Evolutionary conservation across 768 basidiomycete species (phyloP).

Genomic region (Suillus ampliporus): DNA sequence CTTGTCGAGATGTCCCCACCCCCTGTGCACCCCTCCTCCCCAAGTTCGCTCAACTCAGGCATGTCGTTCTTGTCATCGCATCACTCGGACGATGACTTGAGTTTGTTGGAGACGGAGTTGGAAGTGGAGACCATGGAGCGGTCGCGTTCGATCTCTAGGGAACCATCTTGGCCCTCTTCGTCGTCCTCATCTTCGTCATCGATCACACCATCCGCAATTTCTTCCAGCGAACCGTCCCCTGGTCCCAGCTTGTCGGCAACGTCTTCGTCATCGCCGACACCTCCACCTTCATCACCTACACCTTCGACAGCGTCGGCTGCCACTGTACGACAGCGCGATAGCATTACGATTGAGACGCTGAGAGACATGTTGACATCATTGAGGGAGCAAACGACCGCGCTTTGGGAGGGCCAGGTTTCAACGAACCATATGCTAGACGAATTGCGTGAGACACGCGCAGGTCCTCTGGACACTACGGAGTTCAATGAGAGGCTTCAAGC

Average conservation of each 20-base stretch:
- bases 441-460: conserved; percentile 53
- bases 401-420: conserved; percentile 67
- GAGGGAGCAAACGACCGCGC: conserved; percentile 58
- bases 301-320: conserved; percentile 42
- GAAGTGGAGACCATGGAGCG: conserved; percentile 28
- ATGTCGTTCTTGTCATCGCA: conserved; percentile 61
- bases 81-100: conserved; percentile 71
- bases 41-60: conserved; percentile 40
- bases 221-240: conserved; percentile 40
- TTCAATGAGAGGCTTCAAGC: conserved; percentile 34
- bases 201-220: conserved; percentile 38
- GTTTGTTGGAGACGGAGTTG: conserved; percentile 47
- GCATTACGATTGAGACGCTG: conserved; percentile 48
- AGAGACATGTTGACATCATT: conserved; percentile 61
- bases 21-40: conserved; percentile 45
- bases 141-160: background rate
- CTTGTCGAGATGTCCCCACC: conserved; percentile 52
- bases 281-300: conserved; percentile 43
- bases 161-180: conserved; percentile 44
- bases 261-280: conserved; percentile 41
- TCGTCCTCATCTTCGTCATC: conserved; percentile 39
- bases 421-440: conserved; percentile 68
- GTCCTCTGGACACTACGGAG: conserved; percentile 47
- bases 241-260: conserved; percentile 46
- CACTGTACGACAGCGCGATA: conserved; percentile 43